These are phyloP conservation scores for Oryza punctata DNA, from an alignment of 176 grass and related monocot species.

Conservation along the genomic window DNA sequence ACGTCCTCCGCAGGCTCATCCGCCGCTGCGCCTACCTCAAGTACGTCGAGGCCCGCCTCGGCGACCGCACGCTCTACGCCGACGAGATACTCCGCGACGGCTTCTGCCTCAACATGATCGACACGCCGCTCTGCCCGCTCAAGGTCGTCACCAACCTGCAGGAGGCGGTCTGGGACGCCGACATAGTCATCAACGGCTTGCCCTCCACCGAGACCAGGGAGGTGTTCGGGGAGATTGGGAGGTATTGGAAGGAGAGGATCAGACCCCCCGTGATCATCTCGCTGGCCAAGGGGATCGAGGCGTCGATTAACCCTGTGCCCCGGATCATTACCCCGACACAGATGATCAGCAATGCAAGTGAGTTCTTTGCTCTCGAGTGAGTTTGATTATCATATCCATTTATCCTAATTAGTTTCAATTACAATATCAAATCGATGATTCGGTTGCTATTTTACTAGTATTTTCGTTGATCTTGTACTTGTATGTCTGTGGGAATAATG, in stretches of 20 bases:
- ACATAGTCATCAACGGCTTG: constrained; percentile 85
- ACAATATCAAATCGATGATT: neutral
- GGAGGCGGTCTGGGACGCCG: constrained; percentile 97
- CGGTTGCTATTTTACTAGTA: neutral
- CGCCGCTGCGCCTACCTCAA: constrained; percentile 85
- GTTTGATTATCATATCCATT: neutral
- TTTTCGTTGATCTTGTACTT: constrained; percentile 10
- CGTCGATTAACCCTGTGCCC: constrained; percentile 71
- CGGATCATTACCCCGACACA: constrained; percentile 90
- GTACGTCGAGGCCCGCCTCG: constrained; percentile 85
- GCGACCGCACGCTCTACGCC: constrained; percentile 81
- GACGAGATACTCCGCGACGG: constrained; percentile 94
- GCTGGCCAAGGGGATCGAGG: constrained; percentile 96
- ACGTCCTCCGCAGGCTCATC: constrained; percentile 71
- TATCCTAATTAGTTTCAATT: neutral
- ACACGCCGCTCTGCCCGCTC: constrained; percentile 90
- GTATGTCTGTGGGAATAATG: constrained; percentile 20
- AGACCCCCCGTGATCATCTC: constrained; percentile 69
- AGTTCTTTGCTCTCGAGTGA: constrained; percentile 9
- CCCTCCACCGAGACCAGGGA: constrained; percentile 91
- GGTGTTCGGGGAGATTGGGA: constrained; percentile 74
- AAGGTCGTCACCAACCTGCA: constrained; percentile 98
- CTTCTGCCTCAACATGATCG: constrained; percentile 93
- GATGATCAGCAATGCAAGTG: constrained; percentile 94
- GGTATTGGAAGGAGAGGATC: constrained; percentile 91